These are phyloP conservation scores for Fusarium sp. DNA, from an alignment of 2,329 filamentous ascomycete species.

Conservation along the genomic window DNA sequence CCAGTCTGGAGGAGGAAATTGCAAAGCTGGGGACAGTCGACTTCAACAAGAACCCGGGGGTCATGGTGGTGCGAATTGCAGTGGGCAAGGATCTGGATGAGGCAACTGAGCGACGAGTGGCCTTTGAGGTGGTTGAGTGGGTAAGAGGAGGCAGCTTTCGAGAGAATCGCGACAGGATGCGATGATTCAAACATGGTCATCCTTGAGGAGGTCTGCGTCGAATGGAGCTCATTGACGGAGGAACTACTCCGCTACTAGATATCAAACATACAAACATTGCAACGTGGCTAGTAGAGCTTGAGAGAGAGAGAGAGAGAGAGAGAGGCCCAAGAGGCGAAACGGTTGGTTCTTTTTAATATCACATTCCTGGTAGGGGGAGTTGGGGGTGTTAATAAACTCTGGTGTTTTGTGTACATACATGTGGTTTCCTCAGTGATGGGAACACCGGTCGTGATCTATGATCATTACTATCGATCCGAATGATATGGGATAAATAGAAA, in stretches of 20 bases:
- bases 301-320: background rate
- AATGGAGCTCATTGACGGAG: background rate
- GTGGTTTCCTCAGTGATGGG: background rate
- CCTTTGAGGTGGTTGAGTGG: conserved; percentile 91
- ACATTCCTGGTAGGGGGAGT: conserved; percentile 22
- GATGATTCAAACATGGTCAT: conserved; percentile 11
- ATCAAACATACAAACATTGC: background rate
- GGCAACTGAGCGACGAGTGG: conserved; percentile 75
- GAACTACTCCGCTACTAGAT: background rate
- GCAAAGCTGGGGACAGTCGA: conserved; percentile 62
- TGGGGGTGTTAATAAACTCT: conserved; percentile 4
- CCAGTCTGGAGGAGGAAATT: conserved; percentile 49
- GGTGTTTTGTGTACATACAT: conserved; percentile 3
- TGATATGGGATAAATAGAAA: background rate
- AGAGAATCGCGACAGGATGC: conserved; percentile 37
- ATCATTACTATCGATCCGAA: background rate
- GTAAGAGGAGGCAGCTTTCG: conserved; percentile 61
- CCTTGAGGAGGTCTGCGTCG: background rate
- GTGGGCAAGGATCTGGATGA: conserved; percentile 64
- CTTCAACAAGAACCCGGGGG: conserved; percentile 58
- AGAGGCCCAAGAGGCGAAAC: background rate
- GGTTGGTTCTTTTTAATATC: conserved; percentile 9
- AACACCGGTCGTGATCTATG: background rate
- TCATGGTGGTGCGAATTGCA: conserved; percentile 64
- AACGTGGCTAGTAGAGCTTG: background rate